These are phyloP conservation scores for Amanita muscaria DNA, from an alignment of 768 basidiomycete species.

Conservation along the genomic window DNA sequence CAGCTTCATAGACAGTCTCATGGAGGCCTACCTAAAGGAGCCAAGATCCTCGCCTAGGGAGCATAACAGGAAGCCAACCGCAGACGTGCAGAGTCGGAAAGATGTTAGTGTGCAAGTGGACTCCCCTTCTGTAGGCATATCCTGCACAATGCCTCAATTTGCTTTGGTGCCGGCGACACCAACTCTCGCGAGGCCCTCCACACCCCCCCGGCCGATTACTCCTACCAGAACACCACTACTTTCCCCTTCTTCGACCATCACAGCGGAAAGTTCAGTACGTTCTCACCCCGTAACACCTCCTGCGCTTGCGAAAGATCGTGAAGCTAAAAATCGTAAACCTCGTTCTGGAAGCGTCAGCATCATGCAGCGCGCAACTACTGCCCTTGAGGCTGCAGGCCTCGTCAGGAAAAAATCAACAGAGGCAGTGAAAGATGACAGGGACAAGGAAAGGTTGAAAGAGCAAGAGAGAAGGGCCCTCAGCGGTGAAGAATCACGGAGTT, in stretches of 20 bases:
- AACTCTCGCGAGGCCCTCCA: slow-evolving; percentile 40
- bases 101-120: slow-evolving; percentile 40
- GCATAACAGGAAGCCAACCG: neutral
- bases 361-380: slow-evolving; percentile 92
- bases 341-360: slow-evolving; percentile 90
- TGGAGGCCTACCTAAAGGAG: slow-evolving; percentile 5
- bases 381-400: slow-evolving; percentile 76
- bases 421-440: slow-evolving; percentile 55
- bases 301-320: slow-evolving; percentile 38
- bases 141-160: slow-evolving; percentile 47
- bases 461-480: slow-evolving; percentile 34
- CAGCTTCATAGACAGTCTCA: slow-evolving; percentile 6
- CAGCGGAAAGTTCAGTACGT: slow-evolving; percentile 41
- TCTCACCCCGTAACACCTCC: slow-evolving; percentile 68
- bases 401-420: slow-evolving; percentile 79
- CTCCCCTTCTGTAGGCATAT: slow-evolving; percentile 16
- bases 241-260: slow-evolving; percentile 45
- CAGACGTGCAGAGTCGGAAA: slow-evolving; percentile 26
- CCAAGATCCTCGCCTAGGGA: neutral
- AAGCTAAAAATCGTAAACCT: slow-evolving; percentile 52
- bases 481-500: slow-evolving; percentile 52
- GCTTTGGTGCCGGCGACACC: slow-evolving; percentile 76
- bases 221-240: slow-evolving; percentile 43
- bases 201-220: slow-evolving; percentile 45
- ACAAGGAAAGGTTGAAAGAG: slow-evolving; percentile 35